These are phyloP conservation scores for Fraxinus sp. DNA, from an alignment of 305 asterid species.

Conservation along the genomic window DNA sequence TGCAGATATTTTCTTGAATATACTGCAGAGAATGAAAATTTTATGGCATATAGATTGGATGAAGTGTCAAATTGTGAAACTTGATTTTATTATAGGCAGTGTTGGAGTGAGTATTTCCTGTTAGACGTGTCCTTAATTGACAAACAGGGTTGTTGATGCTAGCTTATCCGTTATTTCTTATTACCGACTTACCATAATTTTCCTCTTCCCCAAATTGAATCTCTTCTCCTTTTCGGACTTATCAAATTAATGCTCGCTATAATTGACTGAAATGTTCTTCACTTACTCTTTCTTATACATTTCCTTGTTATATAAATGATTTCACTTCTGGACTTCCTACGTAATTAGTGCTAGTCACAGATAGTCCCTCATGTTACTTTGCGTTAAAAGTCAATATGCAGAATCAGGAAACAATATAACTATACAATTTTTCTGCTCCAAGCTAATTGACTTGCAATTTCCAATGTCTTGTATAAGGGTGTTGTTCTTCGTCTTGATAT, in stretches of 20 bases:
- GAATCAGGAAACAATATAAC: background rate
- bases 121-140: background rate
- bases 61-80: background rate
- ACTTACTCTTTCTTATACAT: background rate
- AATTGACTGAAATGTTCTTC: background rate
- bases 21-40: background rate
- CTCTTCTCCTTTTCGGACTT: background rate
- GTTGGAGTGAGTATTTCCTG: background rate
- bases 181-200: background rate
- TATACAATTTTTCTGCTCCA: background rate
- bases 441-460: slow-evolving; percentile 4
- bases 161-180: background rate
- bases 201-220: background rate
- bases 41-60: background rate
- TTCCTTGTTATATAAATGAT: background rate
- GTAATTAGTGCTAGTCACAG: background rate
- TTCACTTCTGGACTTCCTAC: background rate
- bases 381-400: background rate
- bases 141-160: background rate
- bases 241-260: background rate
- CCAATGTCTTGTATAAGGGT: slow-evolving; percentile 50
- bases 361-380: background rate
- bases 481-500: slow-evolving; percentile 74
- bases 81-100: background rate
- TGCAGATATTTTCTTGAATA: background rate